phyloP scores from a whole-genome alignment of 306 rosid genomes.

The Lithocarpus polystachyus region DNA sequence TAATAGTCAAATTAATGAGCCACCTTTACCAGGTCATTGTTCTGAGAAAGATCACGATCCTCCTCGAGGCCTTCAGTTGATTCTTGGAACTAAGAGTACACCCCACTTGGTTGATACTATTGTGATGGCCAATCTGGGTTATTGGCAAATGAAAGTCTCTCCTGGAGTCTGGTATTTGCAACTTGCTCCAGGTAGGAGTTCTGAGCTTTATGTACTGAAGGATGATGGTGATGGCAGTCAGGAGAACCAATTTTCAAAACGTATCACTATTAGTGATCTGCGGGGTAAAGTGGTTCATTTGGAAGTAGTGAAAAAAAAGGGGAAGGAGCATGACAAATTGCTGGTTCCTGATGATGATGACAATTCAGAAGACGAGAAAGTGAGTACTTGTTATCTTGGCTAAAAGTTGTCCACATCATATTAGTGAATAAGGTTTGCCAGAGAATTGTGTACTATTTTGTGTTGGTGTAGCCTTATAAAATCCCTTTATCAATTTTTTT shows the following conservation, averaged over 20 bases:
- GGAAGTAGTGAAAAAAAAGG: slow-evolving; percentile 88
- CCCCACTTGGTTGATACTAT: slow-evolving; percentile 96
- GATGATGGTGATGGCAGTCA: slow-evolving; percentile 57
- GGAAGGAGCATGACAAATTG: slow-evolving; percentile 84
- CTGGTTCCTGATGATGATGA: slow-evolving; percentile 59
- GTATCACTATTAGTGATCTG: slow-evolving; percentile 72
- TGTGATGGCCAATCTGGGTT: slow-evolving; percentile 99
- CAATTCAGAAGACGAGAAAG: slow-evolving; percentile 48
- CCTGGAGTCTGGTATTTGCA: slow-evolving; percentile 99
- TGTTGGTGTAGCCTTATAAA: not conserved
- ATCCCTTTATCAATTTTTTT: slow-evolving; percentile 17
- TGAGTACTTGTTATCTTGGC: slow-evolving; percentile 34
- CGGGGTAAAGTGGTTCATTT: slow-evolving; percentile 92
- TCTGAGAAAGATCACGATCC: slow-evolving; percentile 92
- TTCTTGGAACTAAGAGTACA: slow-evolving; percentile 81
- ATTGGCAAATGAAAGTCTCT: slow-evolving; percentile 99
- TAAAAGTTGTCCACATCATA: not conserved
- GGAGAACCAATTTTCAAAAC: slow-evolving; percentile 60
- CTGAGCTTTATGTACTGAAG: slow-evolving; percentile 83
- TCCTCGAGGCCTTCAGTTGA: slow-evolving; percentile 93
- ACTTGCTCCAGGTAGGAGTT: slow-evolving; percentile 98
- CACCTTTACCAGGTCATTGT: slow-evolving; percentile 77
- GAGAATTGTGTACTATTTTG: slow-evolving; percentile 12
- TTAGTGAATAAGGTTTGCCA: not conserved
- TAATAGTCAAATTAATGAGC: slow-evolving; percentile 16